Evolutionary conservation across 2,329 filamentous ascomycete genomes (phyloP).

Genomic region (Pezicula carpinea): DNA sequence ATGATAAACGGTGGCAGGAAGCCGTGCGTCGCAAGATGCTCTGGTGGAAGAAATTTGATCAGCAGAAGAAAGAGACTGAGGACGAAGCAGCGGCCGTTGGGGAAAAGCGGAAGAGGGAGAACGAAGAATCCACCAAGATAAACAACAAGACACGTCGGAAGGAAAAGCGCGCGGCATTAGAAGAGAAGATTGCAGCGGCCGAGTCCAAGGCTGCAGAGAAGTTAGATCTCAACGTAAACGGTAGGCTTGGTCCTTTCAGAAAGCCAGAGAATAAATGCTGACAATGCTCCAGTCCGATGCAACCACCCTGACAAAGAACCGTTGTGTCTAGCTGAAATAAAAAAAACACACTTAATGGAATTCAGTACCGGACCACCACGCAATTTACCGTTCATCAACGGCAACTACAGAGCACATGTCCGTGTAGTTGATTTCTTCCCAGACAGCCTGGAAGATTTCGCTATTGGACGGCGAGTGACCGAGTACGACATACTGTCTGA

Average conservation of each 20-base stretch:
- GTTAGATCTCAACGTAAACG: slow-evolving; percentile 28
- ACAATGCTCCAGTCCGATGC: slow-evolving; percentile 37
- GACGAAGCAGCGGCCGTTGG: slow-evolving; percentile 31
- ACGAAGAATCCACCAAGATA: slow-evolving; percentile 6
- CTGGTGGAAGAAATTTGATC: slow-evolving; percentile 45
- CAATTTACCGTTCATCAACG: slow-evolving; percentile 67
- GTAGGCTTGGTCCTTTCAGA: slow-evolving; percentile 21
- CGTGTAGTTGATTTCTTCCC: slow-evolving; percentile 84
- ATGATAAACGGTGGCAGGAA: slow-evolving; percentile 46
- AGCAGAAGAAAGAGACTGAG: slow-evolving; percentile 32
- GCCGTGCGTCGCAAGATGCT: slow-evolving; percentile 59
- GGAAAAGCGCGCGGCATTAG: slow-evolving; percentile 24
- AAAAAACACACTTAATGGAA: slow-evolving; percentile 36
- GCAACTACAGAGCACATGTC: slow-evolving; percentile 63
- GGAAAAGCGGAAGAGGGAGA: slow-evolving; percentile 20
- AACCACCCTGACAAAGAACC: slow-evolving; percentile 34
- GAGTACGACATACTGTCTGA: slow-evolving; percentile 49
- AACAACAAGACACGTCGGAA: slow-evolving; percentile 24
- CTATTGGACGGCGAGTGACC: slow-evolving; percentile 39
- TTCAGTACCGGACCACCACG: slow-evolving; percentile 28
- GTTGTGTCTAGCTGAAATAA: slow-evolving; percentile 17
- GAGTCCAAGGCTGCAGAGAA: slow-evolving; percentile 25
- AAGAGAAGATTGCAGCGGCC: slow-evolving; percentile 24
- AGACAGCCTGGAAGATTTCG: slow-evolving; percentile 65
- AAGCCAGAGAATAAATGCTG: slow-evolving; percentile 1